Conservation (phyloP, 192 early-diverging fungal genomes). For the Dispira parvispora region DNA sequence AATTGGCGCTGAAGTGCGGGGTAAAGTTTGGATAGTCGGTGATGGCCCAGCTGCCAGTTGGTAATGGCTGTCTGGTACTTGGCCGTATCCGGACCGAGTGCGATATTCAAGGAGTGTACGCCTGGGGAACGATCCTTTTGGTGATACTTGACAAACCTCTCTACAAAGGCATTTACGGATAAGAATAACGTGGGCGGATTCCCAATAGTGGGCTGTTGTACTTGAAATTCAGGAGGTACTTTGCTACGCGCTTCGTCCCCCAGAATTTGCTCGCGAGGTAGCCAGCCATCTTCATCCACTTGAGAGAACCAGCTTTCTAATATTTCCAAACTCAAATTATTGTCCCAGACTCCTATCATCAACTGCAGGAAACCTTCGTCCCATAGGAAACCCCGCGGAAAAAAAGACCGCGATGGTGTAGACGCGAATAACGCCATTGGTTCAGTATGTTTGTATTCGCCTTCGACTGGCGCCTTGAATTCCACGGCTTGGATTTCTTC, state of each 20-base stretch:
- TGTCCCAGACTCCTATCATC: conserved; percentile 73
- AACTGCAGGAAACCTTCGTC: conserved; percentile 89
- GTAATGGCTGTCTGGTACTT: not conserved
- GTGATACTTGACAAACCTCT: conserved; percentile 23
- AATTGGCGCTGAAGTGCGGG: conserved; percentile 49
- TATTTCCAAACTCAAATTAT: conserved; percentile 69
- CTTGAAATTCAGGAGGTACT: conserved; percentile 79
- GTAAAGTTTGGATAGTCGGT: conserved; percentile 35
- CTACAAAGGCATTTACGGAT: conserved; percentile 45
- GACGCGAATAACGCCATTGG: conserved; percentile 63
- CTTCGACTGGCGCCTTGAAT: not conserved
- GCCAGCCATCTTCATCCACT: conserved; percentile 77
- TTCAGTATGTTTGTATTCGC: conserved; percentile 33
- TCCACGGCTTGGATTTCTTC: conserved; percentile 19
- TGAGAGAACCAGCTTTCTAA: conserved; percentile 58
- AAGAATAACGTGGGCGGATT: conserved; percentile 82
- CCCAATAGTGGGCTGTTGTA: conserved; percentile 78
- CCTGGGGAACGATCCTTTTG: conserved; percentile 11
- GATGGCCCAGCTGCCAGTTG: conserved; percentile 19
- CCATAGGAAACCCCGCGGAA: conserved; percentile 93
- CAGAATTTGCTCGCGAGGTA: conserved; percentile 87
- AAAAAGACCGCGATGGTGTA: conserved; percentile 81
- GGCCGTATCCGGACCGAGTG: not conserved
- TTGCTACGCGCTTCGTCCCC: conserved; percentile 85
- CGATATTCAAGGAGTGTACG: conserved; percentile 6